Percentiles rank a stretch among this genome's conserved stretches.
Conservation (phyloP, 176 grass and related monocot species). For the Zea luxurians region DNA sequence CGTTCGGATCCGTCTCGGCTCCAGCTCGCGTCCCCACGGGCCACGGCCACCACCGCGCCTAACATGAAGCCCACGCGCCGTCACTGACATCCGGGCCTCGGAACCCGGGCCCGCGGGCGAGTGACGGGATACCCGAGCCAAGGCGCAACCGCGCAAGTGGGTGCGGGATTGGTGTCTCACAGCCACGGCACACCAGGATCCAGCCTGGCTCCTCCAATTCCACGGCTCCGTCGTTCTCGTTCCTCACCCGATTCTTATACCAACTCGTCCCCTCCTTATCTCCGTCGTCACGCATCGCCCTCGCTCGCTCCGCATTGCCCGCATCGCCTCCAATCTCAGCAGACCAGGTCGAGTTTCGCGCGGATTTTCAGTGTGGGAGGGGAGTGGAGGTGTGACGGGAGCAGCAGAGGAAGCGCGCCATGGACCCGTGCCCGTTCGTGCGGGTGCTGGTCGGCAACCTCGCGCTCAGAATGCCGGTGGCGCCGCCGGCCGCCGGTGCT, state of each 20-base stretch:
- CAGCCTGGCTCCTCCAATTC: slow-evolving; percentile 43
- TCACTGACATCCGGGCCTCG: neutral
- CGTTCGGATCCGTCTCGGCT: slow-evolving; percentile 35
- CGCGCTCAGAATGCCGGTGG: slow-evolving; percentile 71
- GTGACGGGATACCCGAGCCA: neutral
- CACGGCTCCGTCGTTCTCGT: neutral
- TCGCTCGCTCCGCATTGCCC: neutral
- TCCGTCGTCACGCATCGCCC: neutral
- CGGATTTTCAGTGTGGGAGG: neutral
- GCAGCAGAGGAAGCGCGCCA: slow-evolving; percentile 14
- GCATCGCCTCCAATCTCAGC: neutral
- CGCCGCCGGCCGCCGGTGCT: slow-evolving; percentile 54
- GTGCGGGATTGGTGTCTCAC: neutral
- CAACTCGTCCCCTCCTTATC: neutral
- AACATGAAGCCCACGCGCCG: fast-evolving
- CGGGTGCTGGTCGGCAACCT: slow-evolving; percentile 94
- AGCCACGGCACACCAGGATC: slow-evolving; percentile 41
- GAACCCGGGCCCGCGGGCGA: fast-evolving
- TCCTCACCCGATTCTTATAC: slow-evolving; percentile 36
- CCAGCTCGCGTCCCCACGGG: slow-evolving; percentile 38
- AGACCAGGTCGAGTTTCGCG: neutral
- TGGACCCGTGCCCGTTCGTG: slow-evolving; percentile 99
- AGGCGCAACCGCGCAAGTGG: slow-evolving; percentile 3
- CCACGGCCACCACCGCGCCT: neutral
- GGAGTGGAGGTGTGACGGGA: neutral